phyloP scores from a whole-genome alignment of 495 filamentous ascomycete genomes.

The Chaetomium tenue region DNA sequence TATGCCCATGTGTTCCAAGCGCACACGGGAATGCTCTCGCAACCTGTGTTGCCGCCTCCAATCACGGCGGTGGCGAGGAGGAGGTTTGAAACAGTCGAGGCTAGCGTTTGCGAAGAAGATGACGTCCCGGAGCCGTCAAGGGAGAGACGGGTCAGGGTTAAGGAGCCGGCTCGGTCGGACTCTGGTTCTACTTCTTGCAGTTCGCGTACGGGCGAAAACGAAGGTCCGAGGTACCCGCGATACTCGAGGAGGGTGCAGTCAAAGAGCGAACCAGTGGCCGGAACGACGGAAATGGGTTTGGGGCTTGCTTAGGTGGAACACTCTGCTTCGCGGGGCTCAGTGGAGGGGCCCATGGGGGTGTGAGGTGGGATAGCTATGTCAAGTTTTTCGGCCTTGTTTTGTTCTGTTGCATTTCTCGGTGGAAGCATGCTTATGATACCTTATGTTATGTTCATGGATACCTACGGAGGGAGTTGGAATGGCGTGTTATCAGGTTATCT shows the following conservation, averaged over 20 bases:
- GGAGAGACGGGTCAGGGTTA: not conserved
- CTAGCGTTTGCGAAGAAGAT: not conserved
- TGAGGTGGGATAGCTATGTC: too few species aligned
- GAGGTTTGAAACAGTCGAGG: not conserved
- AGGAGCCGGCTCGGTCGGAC: not conserved
- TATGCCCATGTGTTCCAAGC: slow-evolving; percentile 19
- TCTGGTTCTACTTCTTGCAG: not conserved
- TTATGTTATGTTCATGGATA: too few species aligned
- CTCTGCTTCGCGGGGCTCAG: not conserved
- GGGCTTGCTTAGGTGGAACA: too few species aligned
- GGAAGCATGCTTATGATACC: too few species aligned
- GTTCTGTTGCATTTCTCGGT: too few species aligned
- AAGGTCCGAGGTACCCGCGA: slow-evolving; percentile 27
- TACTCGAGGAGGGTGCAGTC: slow-evolving; percentile 37
- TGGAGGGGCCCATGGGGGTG: too few species aligned
- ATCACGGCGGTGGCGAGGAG: not conserved
- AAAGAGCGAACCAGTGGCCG: slow-evolving; percentile 36
- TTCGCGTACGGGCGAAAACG: not conserved
- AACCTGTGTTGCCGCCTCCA: not conserved
- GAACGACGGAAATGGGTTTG: too few species aligned
- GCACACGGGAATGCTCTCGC: not conserved
- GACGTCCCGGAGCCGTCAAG: not conserved
- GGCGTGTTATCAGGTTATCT: too few species aligned
- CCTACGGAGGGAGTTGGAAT: too few species aligned
- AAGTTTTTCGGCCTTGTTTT: too few species aligned